These are phyloP conservation scores for Angomonas ambiguus DNA, from an alignment of 208 protist species.

Conservation along the genomic window DNA sequence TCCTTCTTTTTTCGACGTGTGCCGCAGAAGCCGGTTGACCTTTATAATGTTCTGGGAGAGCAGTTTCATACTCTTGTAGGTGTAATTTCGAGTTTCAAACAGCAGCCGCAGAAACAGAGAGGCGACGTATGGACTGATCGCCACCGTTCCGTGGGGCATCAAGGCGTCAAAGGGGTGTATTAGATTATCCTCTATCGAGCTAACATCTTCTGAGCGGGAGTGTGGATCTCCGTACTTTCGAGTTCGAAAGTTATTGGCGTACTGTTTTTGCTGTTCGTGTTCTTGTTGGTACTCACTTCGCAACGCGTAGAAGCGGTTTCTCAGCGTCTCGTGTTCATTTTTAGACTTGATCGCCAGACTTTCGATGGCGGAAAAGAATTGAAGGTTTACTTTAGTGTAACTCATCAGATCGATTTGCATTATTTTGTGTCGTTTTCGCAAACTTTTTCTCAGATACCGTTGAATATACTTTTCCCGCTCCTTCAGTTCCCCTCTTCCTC, in stretches of 20 bases:
- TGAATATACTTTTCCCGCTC: neutral
- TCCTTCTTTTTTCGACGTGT: conserved; percentile 34
- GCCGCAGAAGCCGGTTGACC: conserved; percentile 40
- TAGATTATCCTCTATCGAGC: neutral
- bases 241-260: neutral
- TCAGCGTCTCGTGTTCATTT: neutral
- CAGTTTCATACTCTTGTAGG: conserved; percentile 47
- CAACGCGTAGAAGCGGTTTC: neutral
- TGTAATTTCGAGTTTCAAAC: conserved; percentile 22
- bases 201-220: neutral
- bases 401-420: neutral
- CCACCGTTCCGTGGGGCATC: conserved; percentile 29
- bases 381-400: neutral
- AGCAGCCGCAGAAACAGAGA: conserved; percentile 38
- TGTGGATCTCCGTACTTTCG: neutral
- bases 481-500: neutral
- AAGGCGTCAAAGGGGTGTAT: neutral
- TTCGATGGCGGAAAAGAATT: neutral
- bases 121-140: conserved; percentile 30
- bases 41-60: conserved; percentile 41
- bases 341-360: neutral
- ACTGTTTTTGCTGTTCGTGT: neutral
- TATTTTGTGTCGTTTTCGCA: neutral
- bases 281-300: neutral
- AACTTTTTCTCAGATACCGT: neutral